Percentiles rank a stretch among this genome's conserved stretches.
Evolutionary conservation across 495 filamentous ascomycete genomes (phyloP).

Genomic region (Trypethelium eluteriae): DNA sequence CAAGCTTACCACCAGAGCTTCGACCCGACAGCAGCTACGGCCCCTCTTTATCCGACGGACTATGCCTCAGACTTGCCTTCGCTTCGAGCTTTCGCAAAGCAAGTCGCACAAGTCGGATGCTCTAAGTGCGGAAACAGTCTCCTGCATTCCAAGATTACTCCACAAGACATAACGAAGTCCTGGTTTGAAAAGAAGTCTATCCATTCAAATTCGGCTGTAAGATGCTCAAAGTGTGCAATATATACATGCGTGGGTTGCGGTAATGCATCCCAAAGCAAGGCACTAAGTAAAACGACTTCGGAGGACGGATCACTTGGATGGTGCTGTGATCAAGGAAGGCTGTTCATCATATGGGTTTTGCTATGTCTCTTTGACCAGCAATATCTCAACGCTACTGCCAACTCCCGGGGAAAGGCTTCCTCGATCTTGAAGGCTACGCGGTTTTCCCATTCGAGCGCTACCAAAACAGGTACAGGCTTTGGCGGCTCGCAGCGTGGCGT

Average conservation of each 20-base stretch:
- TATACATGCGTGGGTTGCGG: slow-evolving; percentile 17
- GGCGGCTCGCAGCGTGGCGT: not conserved
- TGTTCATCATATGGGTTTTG: slow-evolving; percentile 29
- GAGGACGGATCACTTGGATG: slow-evolving; percentile 17
- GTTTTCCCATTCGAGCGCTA: not conserved
- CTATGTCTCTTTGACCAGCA: slow-evolving; percentile 26
- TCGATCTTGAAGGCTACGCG: not conserved
- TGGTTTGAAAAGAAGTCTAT: not conserved
- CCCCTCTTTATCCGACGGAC: not conserved
- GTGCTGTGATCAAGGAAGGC: slow-evolving; percentile 26
- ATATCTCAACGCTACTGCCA: not conserved
- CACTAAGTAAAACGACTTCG: not conserved
- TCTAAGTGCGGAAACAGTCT: not conserved
- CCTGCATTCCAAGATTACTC: slow-evolving; percentile 4
- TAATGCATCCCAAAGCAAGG: not conserved
- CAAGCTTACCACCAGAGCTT: not conserved
- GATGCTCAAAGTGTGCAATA: not conserved
- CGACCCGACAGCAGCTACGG: not conserved
- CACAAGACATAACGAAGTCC: not conserved
- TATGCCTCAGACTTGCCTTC: not conserved
- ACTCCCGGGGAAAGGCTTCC: not conserved
- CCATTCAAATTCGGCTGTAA: not conserved
- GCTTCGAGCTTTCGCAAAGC: not conserved
- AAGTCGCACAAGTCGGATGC: slow-evolving; percentile 12
- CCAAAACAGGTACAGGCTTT: not conserved